A percentile compares a stretch with the other conserved stretches of the same genome.
These are phyloP conservation scores for Hymenoscyphus repandus DNA, from an alignment of 2,329 filamentous ascomycete genomes.

Conservation along the genomic window DNA sequence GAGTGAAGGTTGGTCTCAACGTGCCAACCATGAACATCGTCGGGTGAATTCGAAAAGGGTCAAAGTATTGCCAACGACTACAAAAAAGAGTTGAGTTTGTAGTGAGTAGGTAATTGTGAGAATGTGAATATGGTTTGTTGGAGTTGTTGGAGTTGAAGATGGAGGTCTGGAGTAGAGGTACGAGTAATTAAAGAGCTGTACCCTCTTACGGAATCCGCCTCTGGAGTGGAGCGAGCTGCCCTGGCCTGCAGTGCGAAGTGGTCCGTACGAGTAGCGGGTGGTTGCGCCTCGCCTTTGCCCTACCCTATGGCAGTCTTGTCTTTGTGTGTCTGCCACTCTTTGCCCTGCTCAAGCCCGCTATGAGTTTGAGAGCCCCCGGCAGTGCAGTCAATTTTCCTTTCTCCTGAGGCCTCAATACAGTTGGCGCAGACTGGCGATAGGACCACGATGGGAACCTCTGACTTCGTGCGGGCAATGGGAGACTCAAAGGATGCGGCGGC, in stretches of 20 bases:
- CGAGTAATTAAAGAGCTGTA: too few species aligned
- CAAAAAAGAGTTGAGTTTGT: neutral
- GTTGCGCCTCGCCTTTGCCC: neutral
- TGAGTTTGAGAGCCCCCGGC: too few species aligned
- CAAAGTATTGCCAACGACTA: neutral
- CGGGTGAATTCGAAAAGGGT: neutral
- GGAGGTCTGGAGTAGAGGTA: neutral
- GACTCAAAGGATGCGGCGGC: neutral
- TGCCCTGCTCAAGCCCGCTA: too few species aligned
- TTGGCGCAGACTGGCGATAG: neutral
- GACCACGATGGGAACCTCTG: neutral
- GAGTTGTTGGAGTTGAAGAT: neutral
- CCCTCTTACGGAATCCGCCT: too few species aligned
- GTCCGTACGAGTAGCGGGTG: neutral
- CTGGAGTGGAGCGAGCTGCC: neutral
- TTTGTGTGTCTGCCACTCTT: neutral
- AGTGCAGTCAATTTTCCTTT: too few species aligned
- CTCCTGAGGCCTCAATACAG: neutral
- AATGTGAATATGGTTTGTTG: neutral
- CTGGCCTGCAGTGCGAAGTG: neutral
- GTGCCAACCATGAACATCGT: neutral
- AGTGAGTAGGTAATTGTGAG: neutral
- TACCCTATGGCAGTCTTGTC: neutral
- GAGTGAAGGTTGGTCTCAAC: neutral
- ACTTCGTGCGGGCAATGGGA: too few species aligned